Conservation (phyloP, 306 rosid genomes). For the Corylus americana region DNA sequence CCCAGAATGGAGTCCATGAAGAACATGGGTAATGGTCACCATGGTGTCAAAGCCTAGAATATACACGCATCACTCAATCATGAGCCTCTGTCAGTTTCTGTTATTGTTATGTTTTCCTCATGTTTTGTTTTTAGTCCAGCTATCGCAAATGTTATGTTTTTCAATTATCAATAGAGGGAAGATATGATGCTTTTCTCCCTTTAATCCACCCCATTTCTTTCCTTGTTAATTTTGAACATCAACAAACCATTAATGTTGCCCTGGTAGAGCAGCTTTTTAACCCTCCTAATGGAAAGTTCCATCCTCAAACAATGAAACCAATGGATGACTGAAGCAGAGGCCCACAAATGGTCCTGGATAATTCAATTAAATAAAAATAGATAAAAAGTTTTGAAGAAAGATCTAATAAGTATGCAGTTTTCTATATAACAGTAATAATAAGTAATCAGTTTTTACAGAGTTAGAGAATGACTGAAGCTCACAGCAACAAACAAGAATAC, state of each 20-base stretch:
- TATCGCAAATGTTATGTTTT: neutral
- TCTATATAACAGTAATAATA: neutral
- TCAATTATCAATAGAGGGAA: neutral
- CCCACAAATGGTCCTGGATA: neutral
- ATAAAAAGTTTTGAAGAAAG: neutral
- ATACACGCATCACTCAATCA: neutral
- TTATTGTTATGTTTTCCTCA: conserved; percentile 11
- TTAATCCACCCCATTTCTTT: neutral
- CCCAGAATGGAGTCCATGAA: conserved; percentile 64
- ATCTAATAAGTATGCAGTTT: neutral
- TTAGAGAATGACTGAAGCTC: neutral
- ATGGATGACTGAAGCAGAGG: neutral
- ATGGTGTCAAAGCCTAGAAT: conserved; percentile 22
- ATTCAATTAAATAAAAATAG: neutral
- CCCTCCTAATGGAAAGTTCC: neutral
- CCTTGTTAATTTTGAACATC: neutral
- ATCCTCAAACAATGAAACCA: neutral
- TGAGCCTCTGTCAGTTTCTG: neutral
- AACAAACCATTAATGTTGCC: neutral
- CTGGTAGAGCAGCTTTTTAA: neutral
- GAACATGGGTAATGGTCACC: conserved; percentile 42
- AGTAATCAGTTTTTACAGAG: neutral
- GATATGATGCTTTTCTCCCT: neutral
- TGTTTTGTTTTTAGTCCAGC: neutral
- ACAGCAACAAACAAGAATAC: neutral